Evolutionary conservation across 805 yeast genomes (phyloP).

Genomic region (Candida caryicola): DNA sequence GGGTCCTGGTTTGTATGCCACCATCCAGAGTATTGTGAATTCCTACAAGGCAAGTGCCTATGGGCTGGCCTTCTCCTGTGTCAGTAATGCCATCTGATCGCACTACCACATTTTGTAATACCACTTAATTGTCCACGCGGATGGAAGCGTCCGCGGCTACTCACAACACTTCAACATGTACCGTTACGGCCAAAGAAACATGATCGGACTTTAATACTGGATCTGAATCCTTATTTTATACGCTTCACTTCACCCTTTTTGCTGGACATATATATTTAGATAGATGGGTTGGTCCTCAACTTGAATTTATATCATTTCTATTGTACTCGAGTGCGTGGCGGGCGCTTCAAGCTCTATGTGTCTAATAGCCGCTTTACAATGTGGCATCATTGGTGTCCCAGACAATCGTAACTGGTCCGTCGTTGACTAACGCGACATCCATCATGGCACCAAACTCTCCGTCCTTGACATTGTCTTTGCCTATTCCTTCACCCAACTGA

Average conservation of each 20-base stretch:
- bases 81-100: constrained; percentile 31
- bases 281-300: no score
- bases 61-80: constrained; percentile 53
- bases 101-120: no score
- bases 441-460: constrained; percentile 97
- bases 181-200: no score
- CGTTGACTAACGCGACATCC: constrained; percentile 86
- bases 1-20: constrained; percentile 60
- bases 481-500: constrained; percentile 49
- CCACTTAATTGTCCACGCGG: no score
- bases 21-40: constrained; percentile 51
- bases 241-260: no score
- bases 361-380: no score
- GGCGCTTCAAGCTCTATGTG: constrained; percentile 4
- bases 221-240: no score
- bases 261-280: no score
- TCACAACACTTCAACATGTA: no score
- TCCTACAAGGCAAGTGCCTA: constrained; percentile 48
- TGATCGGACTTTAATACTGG: no score
- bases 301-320: no score
- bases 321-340: not conserved
- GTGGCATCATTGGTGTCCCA: constrained; percentile 60
- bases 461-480: constrained; percentile 68
- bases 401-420: constrained; percentile 89
- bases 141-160: no score